Base-by-base conservation (phyloP, 306 rosid species). In the Rosa rugosa region DNA sequence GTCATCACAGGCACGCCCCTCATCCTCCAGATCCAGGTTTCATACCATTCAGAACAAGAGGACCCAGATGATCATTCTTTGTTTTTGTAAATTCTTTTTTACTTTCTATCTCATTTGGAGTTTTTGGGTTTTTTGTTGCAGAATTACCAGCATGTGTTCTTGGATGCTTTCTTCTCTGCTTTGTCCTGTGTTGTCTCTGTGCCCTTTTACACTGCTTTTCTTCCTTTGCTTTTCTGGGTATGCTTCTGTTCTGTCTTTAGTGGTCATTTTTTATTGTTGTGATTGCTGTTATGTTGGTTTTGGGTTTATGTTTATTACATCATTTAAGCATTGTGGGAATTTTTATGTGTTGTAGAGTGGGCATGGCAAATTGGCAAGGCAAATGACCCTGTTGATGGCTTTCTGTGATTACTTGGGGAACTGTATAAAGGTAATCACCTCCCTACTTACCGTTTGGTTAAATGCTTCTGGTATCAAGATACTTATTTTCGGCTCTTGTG, bases 341-440 rank as follows among this genome's bases (percentile, higher is more conserved):
- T 45, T 71, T 57, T 70, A 6, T 72, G 65, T 65, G 34, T 22
- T 62, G 77, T 88, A 96, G 99, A 96, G 88, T 83, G 99, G 99
- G 13, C 96, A 96, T 91, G 91, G 98, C 50, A 86, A 89, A 91
- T 86, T 96, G 93, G 99, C 99, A 11, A 86, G 99, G 76, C 98
- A 96, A 87, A 90, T 96, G 90, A 96, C 98, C 62, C 83, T 96
- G 76, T 80, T 96, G 93, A 93, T 96, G 89, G 99, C 98, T 64
- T 89, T 90, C 80, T 96, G 97, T 83, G 99, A 96, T 89, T 96
- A 89, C 83, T 1, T 78, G 11, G 99, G 99, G 25, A 93, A 96
- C 82, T 87, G 89, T 78, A 80, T 93, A 71, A 96, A 96, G 91
- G 99, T 96, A 65, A 38, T 40, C 46, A 8, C 8, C 47, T 73